Percentiles rank a stretch among this genome's conserved stretches.
phyloP scores from a whole-genome alignment of 176 grass and related monocot genomes.

The Aegilops tauschii region DNA sequence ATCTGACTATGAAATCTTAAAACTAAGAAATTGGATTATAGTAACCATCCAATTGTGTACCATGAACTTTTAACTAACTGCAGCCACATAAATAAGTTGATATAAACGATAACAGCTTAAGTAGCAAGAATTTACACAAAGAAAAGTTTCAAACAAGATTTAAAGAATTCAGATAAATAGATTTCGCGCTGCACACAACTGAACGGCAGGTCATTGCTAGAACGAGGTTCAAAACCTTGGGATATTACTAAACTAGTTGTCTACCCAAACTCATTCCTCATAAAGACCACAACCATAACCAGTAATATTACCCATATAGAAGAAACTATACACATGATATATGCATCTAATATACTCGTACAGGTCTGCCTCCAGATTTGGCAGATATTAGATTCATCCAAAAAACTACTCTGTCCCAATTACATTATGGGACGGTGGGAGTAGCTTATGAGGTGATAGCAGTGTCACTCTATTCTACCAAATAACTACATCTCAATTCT shows the following conservation, averaged over 20 bases:
- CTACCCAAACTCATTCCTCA: slow-evolving; percentile 4
- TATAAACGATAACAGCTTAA: background rate
- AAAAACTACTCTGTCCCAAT: background rate
- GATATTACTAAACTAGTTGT: background rate
- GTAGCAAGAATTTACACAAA: background rate
- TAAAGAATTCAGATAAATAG: background rate
- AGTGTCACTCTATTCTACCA: background rate
- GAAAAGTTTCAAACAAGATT: background rate
- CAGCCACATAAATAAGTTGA: background rate
- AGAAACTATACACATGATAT: background rate
- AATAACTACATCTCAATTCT: background rate
- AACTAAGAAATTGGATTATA: background rate
- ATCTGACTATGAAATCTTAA: background rate
- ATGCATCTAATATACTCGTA: background rate
- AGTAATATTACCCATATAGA: background rate
- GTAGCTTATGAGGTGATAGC: background rate
- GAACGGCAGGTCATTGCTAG: background rate
- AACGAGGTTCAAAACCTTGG: slow-evolving; percentile 3
- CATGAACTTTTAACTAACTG: background rate
- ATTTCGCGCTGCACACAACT: slow-evolving; percentile 1
- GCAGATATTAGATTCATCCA: background rate
- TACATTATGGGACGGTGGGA: too few relatives aligned
- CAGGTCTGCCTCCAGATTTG: background rate
- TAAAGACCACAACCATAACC: background rate
- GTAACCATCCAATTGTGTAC: background rate